A percentile compares a stretch with the other conserved stretches of the same genome.
Conservation (phyloP, 192 early-diverging fungal genomes). For the Coemansia sp. region DNA sequence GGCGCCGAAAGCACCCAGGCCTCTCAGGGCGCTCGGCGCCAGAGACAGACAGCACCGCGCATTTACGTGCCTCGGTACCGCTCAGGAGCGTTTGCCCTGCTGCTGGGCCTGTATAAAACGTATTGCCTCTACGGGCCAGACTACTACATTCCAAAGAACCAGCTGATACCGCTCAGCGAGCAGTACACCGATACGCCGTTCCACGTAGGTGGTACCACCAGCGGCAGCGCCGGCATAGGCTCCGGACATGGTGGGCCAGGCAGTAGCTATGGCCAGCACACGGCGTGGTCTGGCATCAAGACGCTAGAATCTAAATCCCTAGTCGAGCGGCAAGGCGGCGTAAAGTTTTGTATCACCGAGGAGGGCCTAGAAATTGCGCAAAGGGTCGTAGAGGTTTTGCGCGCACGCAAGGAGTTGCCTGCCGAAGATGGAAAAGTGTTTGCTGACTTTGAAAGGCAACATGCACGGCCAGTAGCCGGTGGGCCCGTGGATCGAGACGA, state of each 20-base stretch:
- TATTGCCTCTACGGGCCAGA: constrained; percentile 38
- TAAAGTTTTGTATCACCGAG: constrained; percentile 71
- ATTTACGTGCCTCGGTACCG: constrained; percentile 78
- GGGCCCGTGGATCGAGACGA: not conserved
- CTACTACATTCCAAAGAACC: constrained; percentile 64
- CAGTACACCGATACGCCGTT: constrained; percentile 70
- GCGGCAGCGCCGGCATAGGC: constrained; percentile 42
- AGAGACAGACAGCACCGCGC: constrained; percentile 8
- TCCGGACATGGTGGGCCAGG: constrained; percentile 27
- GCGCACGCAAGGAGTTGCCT: constrained; percentile 27
- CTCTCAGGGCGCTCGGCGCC: not conserved
- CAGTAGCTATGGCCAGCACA: constrained; percentile 52
- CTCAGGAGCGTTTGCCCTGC: constrained; percentile 80
- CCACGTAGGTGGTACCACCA: constrained; percentile 32
- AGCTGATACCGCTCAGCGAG: constrained; percentile 71
- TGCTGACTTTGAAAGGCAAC: constrained; percentile 10
- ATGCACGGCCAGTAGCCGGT: not conserved
- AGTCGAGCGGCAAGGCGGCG: constrained; percentile 62
- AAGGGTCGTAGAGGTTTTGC: constrained; percentile 47
- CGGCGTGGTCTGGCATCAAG: constrained; percentile 80
- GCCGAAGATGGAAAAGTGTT: constrained; percentile 21
- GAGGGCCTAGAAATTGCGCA: constrained; percentile 67
- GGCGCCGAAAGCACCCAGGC: not conserved
- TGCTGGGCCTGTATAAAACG: constrained; percentile 65
- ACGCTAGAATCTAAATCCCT: constrained; percentile 71